phyloP scores from a whole-genome alignment of 768 basidiomycete genomes.

The Candolleomyces efflorescens region DNA sequence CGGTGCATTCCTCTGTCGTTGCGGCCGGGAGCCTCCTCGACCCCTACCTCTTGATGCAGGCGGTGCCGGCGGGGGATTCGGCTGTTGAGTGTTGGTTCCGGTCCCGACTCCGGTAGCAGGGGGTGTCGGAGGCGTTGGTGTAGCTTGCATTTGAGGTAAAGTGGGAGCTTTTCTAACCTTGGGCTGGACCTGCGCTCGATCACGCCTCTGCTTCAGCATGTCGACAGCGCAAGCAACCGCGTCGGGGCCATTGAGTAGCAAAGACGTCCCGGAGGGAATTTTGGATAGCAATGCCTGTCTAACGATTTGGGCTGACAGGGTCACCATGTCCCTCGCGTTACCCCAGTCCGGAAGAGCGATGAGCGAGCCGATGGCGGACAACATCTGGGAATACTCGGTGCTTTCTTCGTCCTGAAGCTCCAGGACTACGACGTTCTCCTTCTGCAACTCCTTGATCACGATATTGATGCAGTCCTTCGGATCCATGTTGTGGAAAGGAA shows the following conservation, averaged over 20 bases:
- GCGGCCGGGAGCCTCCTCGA: background rate
- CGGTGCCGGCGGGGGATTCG: background rate
- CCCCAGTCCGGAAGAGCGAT: slow-evolving; percentile 55
- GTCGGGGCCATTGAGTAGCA: slow-evolving; percentile 10
- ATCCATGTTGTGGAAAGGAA: slow-evolving; percentile 50
- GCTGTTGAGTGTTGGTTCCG: background rate
- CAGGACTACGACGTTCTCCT: slow-evolving; percentile 33
- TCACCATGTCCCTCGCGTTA: slow-evolving; percentile 63
- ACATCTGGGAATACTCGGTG: slow-evolving; percentile 29
- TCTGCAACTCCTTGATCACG: slow-evolving; percentile 42
- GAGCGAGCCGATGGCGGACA: slow-evolving; percentile 35
- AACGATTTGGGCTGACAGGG: slow-evolving; percentile 46
- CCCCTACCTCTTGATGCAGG: background rate
- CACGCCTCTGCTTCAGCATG: slow-evolving; percentile 17
- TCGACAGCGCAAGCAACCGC: slow-evolving; percentile 12
- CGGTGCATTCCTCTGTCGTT: background rate
- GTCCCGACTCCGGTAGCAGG: slow-evolving; percentile 2
- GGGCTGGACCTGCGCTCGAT: slow-evolving; percentile 9
- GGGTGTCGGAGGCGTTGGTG: slow-evolving; percentile 16
- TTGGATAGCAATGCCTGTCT: slow-evolving; percentile 29
- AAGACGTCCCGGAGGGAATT: background rate
- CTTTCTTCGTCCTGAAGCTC: slow-evolving; percentile 31
- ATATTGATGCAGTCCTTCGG: slow-evolving; percentile 46
- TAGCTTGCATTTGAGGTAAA: slow-evolving; percentile 14
- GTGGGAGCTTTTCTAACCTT: slow-evolving; percentile 1